Evolutionary conservation across 306 rosid genomes (phyloP).

Genomic region (Nissolia schottii): DNA sequence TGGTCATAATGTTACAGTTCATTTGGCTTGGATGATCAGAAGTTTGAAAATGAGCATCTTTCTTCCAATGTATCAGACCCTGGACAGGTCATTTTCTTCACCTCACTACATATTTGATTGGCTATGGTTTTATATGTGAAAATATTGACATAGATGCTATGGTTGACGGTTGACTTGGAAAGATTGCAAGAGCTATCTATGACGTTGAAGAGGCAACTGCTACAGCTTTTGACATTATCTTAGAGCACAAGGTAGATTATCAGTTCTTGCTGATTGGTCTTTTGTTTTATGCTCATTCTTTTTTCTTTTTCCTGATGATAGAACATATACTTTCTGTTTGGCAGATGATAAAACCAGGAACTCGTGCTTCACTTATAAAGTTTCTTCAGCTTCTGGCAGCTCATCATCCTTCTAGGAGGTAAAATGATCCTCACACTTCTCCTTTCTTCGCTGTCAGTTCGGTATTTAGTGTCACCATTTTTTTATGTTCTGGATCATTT

Average conservation of each 20-base stretch:
- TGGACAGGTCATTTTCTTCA: conserved; percentile 59
- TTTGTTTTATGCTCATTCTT: neutral
- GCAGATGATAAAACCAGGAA: conserved; percentile 83
- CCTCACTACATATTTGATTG: conserved; percentile 16
- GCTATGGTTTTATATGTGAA: conserved; percentile 16
- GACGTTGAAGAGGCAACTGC: conserved; percentile 97
- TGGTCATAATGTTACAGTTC: conserved; percentile 52
- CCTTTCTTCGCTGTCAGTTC: conserved; percentile 18
- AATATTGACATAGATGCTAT: conserved; percentile 31
- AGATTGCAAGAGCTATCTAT: conserved; percentile 89
- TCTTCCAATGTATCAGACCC: conserved; percentile 75
- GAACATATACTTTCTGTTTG: conserved; percentile 18
- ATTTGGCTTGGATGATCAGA: conserved; percentile 73
- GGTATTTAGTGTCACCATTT: neutral
- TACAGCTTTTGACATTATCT: conserved; percentile 76
- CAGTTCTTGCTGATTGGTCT: conserved; percentile 11
- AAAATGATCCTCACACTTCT: conserved; percentile 10
- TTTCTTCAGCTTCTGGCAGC: conserved; percentile 86
- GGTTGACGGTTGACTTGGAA: conserved; percentile 23
- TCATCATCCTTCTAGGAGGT: conserved; percentile 96
- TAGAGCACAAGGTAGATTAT: conserved; percentile 60
- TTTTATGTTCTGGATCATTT: conserved; percentile 27
- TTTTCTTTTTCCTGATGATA: conserved; percentile 17
- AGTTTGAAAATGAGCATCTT: conserved; percentile 81
- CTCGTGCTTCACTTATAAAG: conserved; percentile 70